A percentile compares a stretch with the other conserved stretches of the same genome.
These are phyloP conservation scores for Seminavis robusta DNA, from an alignment of 108 stramenopile species.

Conservation along the genomic window DNA sequence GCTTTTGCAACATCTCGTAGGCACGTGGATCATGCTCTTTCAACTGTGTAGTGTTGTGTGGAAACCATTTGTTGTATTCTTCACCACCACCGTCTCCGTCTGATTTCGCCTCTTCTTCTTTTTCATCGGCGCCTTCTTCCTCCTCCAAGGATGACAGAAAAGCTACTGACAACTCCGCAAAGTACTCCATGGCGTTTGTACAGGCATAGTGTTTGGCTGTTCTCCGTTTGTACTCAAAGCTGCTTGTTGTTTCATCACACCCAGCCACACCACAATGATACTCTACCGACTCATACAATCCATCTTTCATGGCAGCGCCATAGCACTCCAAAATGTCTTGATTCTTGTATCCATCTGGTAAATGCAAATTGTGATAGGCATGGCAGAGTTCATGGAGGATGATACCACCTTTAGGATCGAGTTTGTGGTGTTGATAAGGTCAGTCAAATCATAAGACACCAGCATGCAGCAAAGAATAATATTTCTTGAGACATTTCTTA, in stretches of 20 bases:
- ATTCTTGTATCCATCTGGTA: slow-evolving; percentile 74
- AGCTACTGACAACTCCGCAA: slow-evolving; percentile 84
- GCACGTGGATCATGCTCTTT: slow-evolving; percentile 83
- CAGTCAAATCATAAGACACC: no score
- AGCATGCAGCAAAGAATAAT: no score
- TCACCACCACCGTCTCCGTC: no score
- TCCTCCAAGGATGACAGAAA: no score
- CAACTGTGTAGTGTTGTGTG: slow-evolving; percentile 73
- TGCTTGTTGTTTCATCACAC: no score
- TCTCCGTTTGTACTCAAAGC: slow-evolving; percentile 47
- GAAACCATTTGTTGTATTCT: slow-evolving; percentile 92
- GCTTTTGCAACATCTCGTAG: slow-evolving; percentile 52
- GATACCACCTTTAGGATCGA: no score
- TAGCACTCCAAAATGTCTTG: slow-evolving; percentile 62
- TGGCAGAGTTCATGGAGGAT: slow-evolving; percentile 83
- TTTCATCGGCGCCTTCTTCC: background rate
- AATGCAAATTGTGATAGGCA: slow-evolving; percentile 73
- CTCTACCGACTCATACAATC: slow-evolving; percentile 73
- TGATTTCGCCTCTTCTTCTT: no score
- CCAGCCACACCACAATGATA: no score
- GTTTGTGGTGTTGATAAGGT: no score
- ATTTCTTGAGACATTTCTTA: no score
- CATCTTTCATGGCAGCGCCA: slow-evolving; percentile 72
- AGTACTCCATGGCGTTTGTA: slow-evolving; percentile 84
- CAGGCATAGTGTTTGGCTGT: slow-evolving; percentile 75